Evolutionary conservation across 345 rosid genomes (phyloP).

Genomic region (Brassica juncea): DNA sequence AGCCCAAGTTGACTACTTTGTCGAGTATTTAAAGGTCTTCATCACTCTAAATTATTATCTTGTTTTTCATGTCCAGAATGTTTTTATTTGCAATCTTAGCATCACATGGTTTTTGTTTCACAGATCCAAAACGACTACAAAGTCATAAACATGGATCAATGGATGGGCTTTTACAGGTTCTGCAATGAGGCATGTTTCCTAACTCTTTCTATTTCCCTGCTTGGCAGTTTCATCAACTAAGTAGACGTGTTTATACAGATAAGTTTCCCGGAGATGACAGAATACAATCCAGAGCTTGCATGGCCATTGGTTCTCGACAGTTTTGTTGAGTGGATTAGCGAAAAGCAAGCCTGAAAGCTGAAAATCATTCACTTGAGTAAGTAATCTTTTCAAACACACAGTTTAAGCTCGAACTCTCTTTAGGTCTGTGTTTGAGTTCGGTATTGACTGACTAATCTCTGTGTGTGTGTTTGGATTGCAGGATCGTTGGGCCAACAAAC

Average conservation of each 20-base stretch:
- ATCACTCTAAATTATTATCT: neutral
- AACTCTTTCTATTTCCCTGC: neutral
- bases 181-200: slow-evolving; percentile 78
- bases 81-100: neutral
- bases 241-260: slow-evolving; percentile 54
- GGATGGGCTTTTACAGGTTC: slow-evolving; percentile 87
- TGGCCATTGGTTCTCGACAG: slow-evolving; percentile 99
- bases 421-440: neutral
- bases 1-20: slow-evolving; percentile 73
- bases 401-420: neutral
- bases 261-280: slow-evolving; percentile 76
- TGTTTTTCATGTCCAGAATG: neutral
- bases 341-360: slow-evolving; percentile 55
- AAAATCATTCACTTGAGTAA: neutral
- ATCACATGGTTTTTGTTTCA: slow-evolving; percentile 3
- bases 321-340: slow-evolving; percentile 97
- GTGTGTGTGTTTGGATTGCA: slow-evolving; percentile 25
- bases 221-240: slow-evolving; percentile 4
- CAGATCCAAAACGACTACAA: slow-evolving; percentile 91
- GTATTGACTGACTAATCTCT: neutral
- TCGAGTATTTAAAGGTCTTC: slow-evolving; percentile 47
- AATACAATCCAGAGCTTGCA: slow-evolving; percentile 89
- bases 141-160: slow-evolving; percentile 94
- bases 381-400: neutral
- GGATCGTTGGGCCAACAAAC: slow-evolving; percentile 32